Conservation (phyloP, 2,329 filamentous ascomycete species). For the Pyricularia pennisetigena region DNA sequence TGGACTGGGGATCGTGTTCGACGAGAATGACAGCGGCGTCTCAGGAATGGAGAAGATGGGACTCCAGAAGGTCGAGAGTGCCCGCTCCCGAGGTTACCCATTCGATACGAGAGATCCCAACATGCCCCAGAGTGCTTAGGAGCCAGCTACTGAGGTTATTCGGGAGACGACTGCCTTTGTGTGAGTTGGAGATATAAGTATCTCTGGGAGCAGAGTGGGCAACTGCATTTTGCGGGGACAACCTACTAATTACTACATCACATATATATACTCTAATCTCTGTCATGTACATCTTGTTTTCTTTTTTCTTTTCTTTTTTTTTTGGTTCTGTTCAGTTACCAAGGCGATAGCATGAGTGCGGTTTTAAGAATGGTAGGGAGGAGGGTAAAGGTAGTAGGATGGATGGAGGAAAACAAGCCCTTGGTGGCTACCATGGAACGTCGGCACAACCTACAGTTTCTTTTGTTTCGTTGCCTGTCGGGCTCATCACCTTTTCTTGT, state of each 20-base stretch:
- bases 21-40: conserved; percentile 27
- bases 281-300: neutral
- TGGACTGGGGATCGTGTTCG: conserved; percentile 27
- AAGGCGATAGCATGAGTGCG: neutral
- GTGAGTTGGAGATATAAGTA: neutral
- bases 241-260: neutral
- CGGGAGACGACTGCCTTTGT: neutral
- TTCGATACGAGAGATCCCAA: conserved; percentile 20
- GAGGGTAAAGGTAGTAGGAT: neutral
- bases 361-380: neutral
- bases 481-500: neutral
- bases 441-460: neutral
- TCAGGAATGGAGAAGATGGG: conserved; percentile 25
- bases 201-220: neutral
- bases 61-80: conserved; percentile 21
- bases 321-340: neutral
- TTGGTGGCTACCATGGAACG: neutral
- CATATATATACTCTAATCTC: conserved; percentile 1
- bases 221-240: conserved; percentile 8
- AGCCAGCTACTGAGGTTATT: conserved; percentile 11
- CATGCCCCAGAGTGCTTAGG: conserved; percentile 16
- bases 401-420: neutral
- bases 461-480: neutral
- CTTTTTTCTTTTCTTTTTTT: neutral
- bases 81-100: conserved; percentile 18